Evolutionary conservation across 148 eudicot genomes (phyloP), one percentile per base, ranked within the genome.

Genomic region (Euryodendron excelsum): DNA sequence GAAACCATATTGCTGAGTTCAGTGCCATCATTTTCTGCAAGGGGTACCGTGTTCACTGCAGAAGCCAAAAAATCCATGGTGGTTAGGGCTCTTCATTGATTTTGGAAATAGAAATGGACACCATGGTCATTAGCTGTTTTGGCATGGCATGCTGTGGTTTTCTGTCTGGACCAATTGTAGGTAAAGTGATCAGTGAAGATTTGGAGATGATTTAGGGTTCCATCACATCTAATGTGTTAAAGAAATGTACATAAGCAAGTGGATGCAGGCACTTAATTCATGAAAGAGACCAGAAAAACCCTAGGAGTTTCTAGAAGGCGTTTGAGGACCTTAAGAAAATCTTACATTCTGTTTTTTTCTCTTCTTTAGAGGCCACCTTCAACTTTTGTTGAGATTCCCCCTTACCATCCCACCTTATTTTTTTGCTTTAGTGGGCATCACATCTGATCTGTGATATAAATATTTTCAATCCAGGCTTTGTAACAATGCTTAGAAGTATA

Each of bases 331-430:
- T 45, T 62, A 64, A 48, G 71, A 64, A 75, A 47, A 23, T 21
- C 3, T 7, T 4, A 28, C 28, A 3, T 11, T 28, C 25, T 36
- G 3, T 53, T 12, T 31, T 3, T 50, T 64, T 33, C 71, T 76
- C 71, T 48, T 30, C 71, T 76, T 63, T 63, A 31, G 78, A 76
- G 13, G 71, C 79, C 79, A 64, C 45, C 79, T 47, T 63, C 79
- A 60, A 30, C 47, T 48, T 75, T 75, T 44, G 69, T 62, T 45
- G 69, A 61, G 69, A 75, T 75, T 75, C 74, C 78, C 69, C 70
- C 56, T 12, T 36, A 4, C 33, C 73, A 45, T 14, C 56, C 23
- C 44, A 28, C 58, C 7, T 47, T 2, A n/a, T 17, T 12, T 18
- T 30, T 34, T 66, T 41, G 17, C 61, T 47, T 64, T 63, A 76